phyloP scores from a whole-genome alignment of 75 land plant species.

The Cryptomeria japonica region DNA sequence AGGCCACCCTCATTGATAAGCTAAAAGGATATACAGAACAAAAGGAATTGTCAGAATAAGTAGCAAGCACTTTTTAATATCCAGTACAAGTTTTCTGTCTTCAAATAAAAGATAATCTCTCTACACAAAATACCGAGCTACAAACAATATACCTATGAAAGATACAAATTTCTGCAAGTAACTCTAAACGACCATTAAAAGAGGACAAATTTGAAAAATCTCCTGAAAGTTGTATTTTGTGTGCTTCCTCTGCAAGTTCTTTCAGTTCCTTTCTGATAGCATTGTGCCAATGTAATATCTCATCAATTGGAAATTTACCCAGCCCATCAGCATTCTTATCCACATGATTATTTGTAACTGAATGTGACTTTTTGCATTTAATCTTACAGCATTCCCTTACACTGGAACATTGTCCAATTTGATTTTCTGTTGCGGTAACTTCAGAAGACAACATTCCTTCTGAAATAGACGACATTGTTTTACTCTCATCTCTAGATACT shows the following conservation, averaged over 20 bases:
- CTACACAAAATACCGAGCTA: background rate
- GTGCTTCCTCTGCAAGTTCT: constrained; percentile 62
- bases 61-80: background rate
- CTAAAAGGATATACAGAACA: constrained; percentile 7
- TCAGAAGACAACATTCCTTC: constrained; percentile 7
- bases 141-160: constrained; percentile 69
- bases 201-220: constrained; percentile 54
- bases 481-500: constrained; percentile 14
- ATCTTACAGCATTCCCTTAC: constrained; percentile 19
- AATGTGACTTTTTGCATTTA: constrained; percentile 42
- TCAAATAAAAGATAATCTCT: background rate
- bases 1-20: background rate
- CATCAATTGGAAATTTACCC: constrained; percentile 52
- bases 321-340: background rate
- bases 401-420: constrained; percentile 13
- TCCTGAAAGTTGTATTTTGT: constrained; percentile 49
- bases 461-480: background rate
- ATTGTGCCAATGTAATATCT: constrained; percentile 77
- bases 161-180: constrained; percentile 74
- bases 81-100: background rate
- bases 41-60: background rate
- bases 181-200: constrained; percentile 62
- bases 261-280: constrained; percentile 69
- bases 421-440: background rate
- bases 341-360: constrained; percentile 13